phyloP scores from a whole-genome alignment of 2,329 filamentous ascomycete species.

The Fusarium veterinarium region DNA sequence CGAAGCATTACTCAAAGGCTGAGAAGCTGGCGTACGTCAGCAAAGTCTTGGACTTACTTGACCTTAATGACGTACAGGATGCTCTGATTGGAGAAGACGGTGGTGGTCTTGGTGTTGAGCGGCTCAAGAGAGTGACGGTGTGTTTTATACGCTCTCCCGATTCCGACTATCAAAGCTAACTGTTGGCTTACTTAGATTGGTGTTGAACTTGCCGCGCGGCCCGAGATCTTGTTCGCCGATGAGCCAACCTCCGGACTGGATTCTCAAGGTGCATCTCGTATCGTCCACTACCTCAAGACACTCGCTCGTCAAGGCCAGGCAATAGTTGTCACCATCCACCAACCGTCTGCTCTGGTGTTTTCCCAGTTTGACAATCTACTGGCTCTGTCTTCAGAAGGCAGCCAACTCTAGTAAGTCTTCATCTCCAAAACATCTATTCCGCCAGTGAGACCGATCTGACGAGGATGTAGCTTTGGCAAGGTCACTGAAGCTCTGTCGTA shows the following conservation, averaged over 20 bases:
- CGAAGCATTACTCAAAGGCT: background rate
- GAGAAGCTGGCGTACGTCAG: background rate
- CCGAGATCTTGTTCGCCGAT: background rate
- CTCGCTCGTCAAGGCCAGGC: background rate
- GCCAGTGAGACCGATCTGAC: background rate
- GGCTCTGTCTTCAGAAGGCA: background rate
- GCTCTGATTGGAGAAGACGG: background rate
- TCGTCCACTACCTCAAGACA: background rate
- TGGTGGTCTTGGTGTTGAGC: background rate
- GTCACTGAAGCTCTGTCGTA: background rate
- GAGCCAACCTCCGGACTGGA: background rate
- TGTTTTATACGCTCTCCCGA: accelerated
- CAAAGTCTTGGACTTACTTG: background rate
- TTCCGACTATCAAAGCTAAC: background rate
- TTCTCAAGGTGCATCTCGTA: background rate
- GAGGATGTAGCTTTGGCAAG: background rate
- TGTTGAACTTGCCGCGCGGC: background rate
- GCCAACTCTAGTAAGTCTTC: background rate
- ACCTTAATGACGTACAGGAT: background rate
- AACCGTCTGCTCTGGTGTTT: background rate
- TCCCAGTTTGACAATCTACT: background rate
- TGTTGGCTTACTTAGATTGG: background rate
- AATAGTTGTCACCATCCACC: background rate
- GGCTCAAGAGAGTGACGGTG: background rate
- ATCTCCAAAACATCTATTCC: accelerated